Conservation (phyloP, 1,139 yeast genomes). For the Sugiyamaella castrensis region DNA sequence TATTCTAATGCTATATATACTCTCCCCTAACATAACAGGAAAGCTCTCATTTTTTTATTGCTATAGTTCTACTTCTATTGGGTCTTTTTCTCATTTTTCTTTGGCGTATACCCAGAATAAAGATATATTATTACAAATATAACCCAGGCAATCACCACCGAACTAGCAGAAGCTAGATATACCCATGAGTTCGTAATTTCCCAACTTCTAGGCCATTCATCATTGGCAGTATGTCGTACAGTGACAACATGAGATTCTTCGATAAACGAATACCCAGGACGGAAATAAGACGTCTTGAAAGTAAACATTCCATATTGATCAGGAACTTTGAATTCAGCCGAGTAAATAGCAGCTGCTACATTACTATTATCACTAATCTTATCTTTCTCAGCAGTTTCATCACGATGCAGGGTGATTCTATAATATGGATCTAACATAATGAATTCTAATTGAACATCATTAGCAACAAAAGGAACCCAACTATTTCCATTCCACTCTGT, state of each 20-base stretch:
- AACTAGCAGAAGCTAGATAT: slow-evolving; percentile 65
- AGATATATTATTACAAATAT: slow-evolving; percentile 67
- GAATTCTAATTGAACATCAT: slow-evolving; percentile 72
- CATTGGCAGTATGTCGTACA: slow-evolving; percentile 91
- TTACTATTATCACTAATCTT: slow-evolving; percentile 20
- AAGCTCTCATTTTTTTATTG: not conserved
- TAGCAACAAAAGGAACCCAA: slow-evolving; percentile 68
- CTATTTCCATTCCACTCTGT: slow-evolving; percentile 57
- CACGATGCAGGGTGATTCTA: slow-evolving; percentile 51
- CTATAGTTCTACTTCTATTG: slow-evolving; percentile 12
- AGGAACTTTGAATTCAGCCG: slow-evolving; percentile 67
- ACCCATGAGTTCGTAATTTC: slow-evolving; percentile 93
- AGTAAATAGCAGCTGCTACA: slow-evolving; percentile 42
- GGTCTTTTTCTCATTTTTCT: slow-evolving; percentile 8
- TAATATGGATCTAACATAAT: slow-evolving; percentile 95
- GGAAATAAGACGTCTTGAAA: slow-evolving; percentile 71
- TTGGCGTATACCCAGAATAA: slow-evolving; percentile 34
- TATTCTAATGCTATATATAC: not conserved
- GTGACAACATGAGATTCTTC: slow-evolving; percentile 69
- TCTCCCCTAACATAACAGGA: not conserved
- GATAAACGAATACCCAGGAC: slow-evolving; percentile 73
- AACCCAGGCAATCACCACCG: slow-evolving; percentile 75
- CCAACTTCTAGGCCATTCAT: slow-evolving; percentile 93
- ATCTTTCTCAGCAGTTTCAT: slow-evolving; percentile 20
- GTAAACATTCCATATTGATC: slow-evolving; percentile 98